Evolutionary conservation across 1,284 basidiomycete genomes (phyloP), one percentile per base, ranked within the genome.

Genomic region (Cryptococcus sp.): DNA sequence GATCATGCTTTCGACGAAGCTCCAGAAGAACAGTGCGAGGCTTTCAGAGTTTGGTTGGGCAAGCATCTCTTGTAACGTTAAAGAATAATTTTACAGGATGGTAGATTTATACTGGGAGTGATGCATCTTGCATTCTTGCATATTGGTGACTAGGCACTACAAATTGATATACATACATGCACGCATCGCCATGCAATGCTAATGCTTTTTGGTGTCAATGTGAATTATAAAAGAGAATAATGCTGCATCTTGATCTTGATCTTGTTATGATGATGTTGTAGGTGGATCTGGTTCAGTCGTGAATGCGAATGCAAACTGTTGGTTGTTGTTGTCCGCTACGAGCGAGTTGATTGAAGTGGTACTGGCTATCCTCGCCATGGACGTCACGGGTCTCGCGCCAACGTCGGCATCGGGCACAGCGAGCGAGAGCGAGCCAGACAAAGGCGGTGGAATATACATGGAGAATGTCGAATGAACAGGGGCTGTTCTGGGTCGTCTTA

Each of bases 1-100:
- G 72, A 72, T 55, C 75, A 77, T 65, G 68, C 57, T 44, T 77
- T 59, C 58, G 75, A 77, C 57, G 75, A 77, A 53, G 65, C 70
- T 50, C 62, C 72, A 6, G 59, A 52, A 3, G 73, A 69, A 54
- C 69, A 73, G 56, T 72, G 69, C 51, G 59, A 60, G 45, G 67
- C 52, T 5, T 73, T 77, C 51, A 63, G 62, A 41, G 53, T 57
- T n/a, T 77, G 75, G 75, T 56, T 77, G 34, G 70, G 63, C 1
- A 57, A 56, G 54, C 58, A 50, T 23, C 52, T 73, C 29, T 34
- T 34, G 29, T 34, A 22, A 20, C 8, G 29, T 10, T 34, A 13
- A 34, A 5, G 13, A 10, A 7, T 34, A 7, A 5, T 34, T 5
- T 4, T 34, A 10, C 13, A 34, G 29, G 8, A 34, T 34, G 8